Conservation (phyloP, 2,329 filamentous ascomycete species). For the Tolypocladium endophyticum region DNA sequence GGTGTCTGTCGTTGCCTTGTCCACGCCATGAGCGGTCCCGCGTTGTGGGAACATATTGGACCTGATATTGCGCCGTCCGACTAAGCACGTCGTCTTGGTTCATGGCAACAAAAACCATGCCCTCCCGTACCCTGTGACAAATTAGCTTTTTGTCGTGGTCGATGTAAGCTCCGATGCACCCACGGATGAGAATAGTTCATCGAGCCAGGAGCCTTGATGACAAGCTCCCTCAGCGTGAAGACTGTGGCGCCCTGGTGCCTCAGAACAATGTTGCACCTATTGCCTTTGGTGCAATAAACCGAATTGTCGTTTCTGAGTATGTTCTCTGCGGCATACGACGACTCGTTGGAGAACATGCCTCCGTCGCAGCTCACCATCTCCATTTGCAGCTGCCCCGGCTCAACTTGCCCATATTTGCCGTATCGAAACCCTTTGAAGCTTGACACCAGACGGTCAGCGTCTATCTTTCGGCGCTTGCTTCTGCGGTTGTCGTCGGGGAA, state of each 20-base stretch:
- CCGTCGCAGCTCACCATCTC: conserved; percentile 86
- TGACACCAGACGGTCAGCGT: conserved; percentile 45
- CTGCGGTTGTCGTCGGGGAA: conserved; percentile 38
- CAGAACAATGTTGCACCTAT: conserved; percentile 77
- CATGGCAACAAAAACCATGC: conserved; percentile 89
- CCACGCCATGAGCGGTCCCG: conserved; percentile 7
- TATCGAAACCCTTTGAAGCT: conserved; percentile 58
- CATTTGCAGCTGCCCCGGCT: conserved; percentile 72
- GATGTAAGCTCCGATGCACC: conserved; percentile 24
- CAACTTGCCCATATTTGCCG: conserved; percentile 78
- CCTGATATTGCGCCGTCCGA: conserved; percentile 64
- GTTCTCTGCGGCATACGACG: conserved; percentile 63
- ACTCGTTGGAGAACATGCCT: conserved; percentile 55
- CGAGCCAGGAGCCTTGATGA: conserved; percentile 74
- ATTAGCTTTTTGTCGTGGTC: background rate
- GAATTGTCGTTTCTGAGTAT: conserved; percentile 72
- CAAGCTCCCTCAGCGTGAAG: conserved; percentile 74
- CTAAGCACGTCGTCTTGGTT: conserved; percentile 63
- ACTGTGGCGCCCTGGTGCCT: conserved; percentile 69
- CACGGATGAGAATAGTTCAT: conserved; percentile 77
- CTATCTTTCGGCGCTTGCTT: conserved; percentile 60
- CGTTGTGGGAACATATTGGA: conserved; percentile 44
- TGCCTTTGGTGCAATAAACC: conserved; percentile 85
- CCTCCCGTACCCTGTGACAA: conserved; percentile 64
- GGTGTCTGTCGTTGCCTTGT: conserved; percentile 8